These are phyloP conservation scores for Fusarium transvaalense DNA, from an alignment of 2,329 filamentous ascomycete species.

Conservation along the genomic window DNA sequence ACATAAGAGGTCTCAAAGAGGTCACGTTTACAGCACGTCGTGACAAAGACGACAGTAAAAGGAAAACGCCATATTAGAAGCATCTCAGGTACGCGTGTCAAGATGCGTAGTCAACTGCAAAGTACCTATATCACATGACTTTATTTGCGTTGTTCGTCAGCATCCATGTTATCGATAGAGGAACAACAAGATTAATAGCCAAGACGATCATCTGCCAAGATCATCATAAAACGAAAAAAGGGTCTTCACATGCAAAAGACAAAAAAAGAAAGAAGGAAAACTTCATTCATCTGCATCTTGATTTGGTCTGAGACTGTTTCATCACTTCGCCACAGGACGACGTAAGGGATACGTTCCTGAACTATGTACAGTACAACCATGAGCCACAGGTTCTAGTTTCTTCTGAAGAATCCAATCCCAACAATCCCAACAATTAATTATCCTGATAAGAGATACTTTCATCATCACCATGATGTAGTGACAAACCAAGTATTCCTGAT, in stretches of 20 bases:
- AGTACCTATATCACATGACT: conserved; percentile 11
- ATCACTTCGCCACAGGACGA: conserved; percentile 36
- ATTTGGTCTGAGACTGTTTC: conserved; percentile 39
- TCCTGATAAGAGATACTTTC: conserved; percentile 26
- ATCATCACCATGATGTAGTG: rapidly evolving
- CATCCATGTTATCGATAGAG: conserved; percentile 5
- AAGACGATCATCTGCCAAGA: conserved; percentile 26
- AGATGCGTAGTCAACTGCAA: conserved; percentile 19
- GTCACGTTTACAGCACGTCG: conserved; percentile 13
- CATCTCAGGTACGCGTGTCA: conserved; percentile 28
- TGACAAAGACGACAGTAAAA: not conserved
- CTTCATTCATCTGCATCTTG: conserved; percentile 23
- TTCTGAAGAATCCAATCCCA: conserved; percentile 26
- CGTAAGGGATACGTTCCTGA: conserved; percentile 36
- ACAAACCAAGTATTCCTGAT: conserved; percentile 17
- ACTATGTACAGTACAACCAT: conserved; percentile 15
- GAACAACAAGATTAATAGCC: conserved; percentile 4
- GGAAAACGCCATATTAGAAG: not conserved
- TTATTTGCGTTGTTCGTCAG: too few relatives aligned
- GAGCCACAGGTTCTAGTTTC: conserved; percentile 28
- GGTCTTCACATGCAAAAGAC: conserved; percentile 37
- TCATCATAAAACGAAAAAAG: conserved; percentile 7
- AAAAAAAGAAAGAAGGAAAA: conserved; percentile 5
- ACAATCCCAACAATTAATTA: conserved; percentile 10
- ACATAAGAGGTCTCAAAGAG: conserved; percentile 12